These are phyloP conservation scores for Zymoseptoria passerinii DNA, from an alignment of 2,329 filamentous ascomycete species.

Conservation along the genomic window DNA sequence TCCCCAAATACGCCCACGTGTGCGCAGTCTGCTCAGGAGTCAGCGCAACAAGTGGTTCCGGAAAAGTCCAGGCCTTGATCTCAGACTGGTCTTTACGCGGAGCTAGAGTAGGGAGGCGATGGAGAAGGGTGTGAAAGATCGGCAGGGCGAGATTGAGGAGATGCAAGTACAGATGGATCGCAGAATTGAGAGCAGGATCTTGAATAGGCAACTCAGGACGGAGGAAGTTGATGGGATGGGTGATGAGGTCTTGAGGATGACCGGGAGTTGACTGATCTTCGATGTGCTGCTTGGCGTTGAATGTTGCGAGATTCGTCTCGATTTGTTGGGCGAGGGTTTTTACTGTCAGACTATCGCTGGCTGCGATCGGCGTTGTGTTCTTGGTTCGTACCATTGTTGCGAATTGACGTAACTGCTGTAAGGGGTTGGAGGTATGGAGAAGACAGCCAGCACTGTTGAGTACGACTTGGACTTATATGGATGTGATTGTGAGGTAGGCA, in stretches of 20 bases:
- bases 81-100: not conserved
- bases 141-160: not conserved
- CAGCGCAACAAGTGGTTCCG: not conserved
- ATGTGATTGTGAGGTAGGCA: not conserved
- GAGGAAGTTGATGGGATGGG: not conserved
- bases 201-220: not conserved
- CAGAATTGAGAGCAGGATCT: not conserved
- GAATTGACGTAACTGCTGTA: not conserved
- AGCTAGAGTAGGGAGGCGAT: not conserved
- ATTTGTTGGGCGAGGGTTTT: not conserved
- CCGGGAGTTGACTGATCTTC: not conserved
- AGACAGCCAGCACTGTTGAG: not conserved
- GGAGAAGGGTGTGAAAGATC: not conserved
- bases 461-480: not conserved
- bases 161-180: not conserved
- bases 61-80: not conserved
- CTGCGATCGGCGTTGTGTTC: not conserved
- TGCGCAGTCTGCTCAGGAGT: not conserved
- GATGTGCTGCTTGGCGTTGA: not conserved
- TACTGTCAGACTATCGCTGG: not conserved
- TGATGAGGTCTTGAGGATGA: not conserved
- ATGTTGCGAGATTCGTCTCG: not conserved
- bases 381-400: not conserved
- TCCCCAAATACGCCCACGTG: not conserved
- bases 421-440: not conserved